Percentiles rank a stretch among this genome's conserved stretches.
These are phyloP conservation scores for Schoenoplectus triqueter DNA, from an alignment of 202 grass and related monocot genomes.

Conservation along the genomic window DNA sequence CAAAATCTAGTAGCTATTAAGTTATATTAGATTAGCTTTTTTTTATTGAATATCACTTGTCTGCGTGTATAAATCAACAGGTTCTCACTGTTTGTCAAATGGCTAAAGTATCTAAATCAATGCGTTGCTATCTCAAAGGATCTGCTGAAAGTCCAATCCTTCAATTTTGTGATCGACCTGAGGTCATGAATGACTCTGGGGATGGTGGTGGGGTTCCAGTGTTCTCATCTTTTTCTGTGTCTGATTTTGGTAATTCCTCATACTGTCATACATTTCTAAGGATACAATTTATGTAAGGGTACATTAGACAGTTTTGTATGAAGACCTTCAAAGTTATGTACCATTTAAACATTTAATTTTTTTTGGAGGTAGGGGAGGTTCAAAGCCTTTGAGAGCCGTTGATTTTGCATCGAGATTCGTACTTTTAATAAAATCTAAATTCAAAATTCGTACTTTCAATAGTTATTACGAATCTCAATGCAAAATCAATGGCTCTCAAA, in stretches of 20 bases:
- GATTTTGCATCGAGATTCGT: too few relatives aligned
- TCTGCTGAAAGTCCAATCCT: slow-evolving; percentile 45
- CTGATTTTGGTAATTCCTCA: slow-evolving; percentile 58
- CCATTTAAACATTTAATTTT: background rate
- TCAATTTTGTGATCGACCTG: slow-evolving; percentile 55
- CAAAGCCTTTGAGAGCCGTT: too few relatives aligned
- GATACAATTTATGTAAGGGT: slow-evolving; percentile 19
- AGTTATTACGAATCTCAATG: too few relatives aligned
- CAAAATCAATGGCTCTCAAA: too few relatives aligned
- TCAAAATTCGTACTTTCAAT: too few relatives aligned
- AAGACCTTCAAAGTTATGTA: background rate
- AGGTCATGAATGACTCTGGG: slow-evolving; percentile 68
- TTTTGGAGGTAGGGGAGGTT: background rate
- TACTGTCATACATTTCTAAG: slow-evolving; percentile 14
- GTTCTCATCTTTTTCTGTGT: slow-evolving; percentile 61
- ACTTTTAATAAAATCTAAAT: too few relatives aligned
- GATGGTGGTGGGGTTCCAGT: slow-evolving; percentile 81
- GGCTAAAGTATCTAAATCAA: slow-evolving; percentile 68
- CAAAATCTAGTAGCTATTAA: background rate
- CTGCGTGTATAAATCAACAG: slow-evolving; percentile 41
- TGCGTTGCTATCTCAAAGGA: slow-evolving; percentile 70
- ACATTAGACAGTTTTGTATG: background rate
- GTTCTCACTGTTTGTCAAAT: slow-evolving; percentile 54
- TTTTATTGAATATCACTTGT: background rate
- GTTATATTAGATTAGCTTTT: background rate